Base-by-base conservation (phyloP, 352 stramenopile species). In the Pilasporangium apinafurcum region DNA sequence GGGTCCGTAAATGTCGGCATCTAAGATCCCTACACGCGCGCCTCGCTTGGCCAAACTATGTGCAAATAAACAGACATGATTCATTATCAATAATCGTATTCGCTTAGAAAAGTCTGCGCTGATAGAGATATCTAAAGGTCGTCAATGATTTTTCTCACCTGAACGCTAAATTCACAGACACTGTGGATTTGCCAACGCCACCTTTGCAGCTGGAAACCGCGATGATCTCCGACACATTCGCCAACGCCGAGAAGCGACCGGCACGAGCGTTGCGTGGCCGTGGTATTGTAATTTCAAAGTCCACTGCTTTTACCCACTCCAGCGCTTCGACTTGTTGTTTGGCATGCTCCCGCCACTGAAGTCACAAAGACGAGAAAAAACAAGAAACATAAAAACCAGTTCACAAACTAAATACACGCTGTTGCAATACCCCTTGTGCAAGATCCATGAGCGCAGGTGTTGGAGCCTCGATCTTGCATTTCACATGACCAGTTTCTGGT, bases 1-100 rank as follows among this genome's bases (percentile, higher is more conserved):
- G 8, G 97, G 97, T 16, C 97, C 97, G 63, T 99, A 99, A 30
- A 99, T 95, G 61, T 99, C 97, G 0, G 95, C 95, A 62, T 99
- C 97, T 33, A 99, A 81, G 51, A 99, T 98, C 13, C 96, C 97
- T 2, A 99, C 97, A 25, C 75, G 83, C 18, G 82, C 87, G 10
- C 96, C 96, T 37, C 68, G 69, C 52, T 98, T 81, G 5, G 78
- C 62, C 43, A 98, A 63, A 51, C 83, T 95, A 39, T 0, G 2
- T 4, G 30, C 7, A 38, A 20, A 14, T 18, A 43, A 2, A 33
- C 13, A 46, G 13, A 6, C 30, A 50, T 14, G 13, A 27, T 25
- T 14, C 8, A 24, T 22, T 30, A 22, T 13, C 28, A 0, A 7
- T 6, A 36, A 3, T 24, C 6, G 38, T 5, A 12, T 5, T 1